Conservation (phyloP, 106 monocot species). For the Posidonia australis region DNA sequence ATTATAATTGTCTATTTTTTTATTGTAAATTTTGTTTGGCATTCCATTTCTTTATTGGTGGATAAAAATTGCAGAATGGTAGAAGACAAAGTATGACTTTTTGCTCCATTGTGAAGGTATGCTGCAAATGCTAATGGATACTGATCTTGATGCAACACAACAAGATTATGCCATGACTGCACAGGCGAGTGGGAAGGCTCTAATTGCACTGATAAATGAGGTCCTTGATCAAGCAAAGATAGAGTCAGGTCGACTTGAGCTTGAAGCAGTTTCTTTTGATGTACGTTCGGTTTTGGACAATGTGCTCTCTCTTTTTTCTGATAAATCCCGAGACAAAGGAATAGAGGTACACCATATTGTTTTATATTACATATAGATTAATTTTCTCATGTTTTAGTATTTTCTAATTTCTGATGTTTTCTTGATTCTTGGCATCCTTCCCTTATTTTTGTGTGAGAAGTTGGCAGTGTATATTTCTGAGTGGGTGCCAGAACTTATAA, state of each 20-base stretch:
- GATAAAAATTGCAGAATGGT: background rate
- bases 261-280: constrained; percentile 76
- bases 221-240: constrained; percentile 92
- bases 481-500: constrained; percentile 53
- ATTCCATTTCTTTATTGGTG: background rate
- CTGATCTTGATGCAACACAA: constrained; percentile 73
- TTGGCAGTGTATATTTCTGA: constrained; percentile 55
- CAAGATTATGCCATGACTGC: constrained; percentile 84
- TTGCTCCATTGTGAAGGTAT: constrained; percentile 40
- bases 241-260: constrained; percentile 83
- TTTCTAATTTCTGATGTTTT: constrained; percentile 7
- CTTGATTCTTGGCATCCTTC: constrained; percentile 1
- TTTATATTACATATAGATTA: background rate
- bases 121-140: constrained; percentile 89
- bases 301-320: constrained; percentile 72
- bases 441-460: constrained; percentile 21
- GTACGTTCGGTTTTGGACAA: constrained; percentile 58
- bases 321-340: constrained; percentile 67
- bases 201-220: constrained; percentile 73
- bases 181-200: constrained; percentile 68
- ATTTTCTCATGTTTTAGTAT: background rate
- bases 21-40: background rate
- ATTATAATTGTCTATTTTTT: background rate
- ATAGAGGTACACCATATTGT: constrained; percentile 45
- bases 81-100: background rate